Conservation (phyloP, 2,329 filamentous ascomycete genomes). For the Fusarium anguioides region DNA sequence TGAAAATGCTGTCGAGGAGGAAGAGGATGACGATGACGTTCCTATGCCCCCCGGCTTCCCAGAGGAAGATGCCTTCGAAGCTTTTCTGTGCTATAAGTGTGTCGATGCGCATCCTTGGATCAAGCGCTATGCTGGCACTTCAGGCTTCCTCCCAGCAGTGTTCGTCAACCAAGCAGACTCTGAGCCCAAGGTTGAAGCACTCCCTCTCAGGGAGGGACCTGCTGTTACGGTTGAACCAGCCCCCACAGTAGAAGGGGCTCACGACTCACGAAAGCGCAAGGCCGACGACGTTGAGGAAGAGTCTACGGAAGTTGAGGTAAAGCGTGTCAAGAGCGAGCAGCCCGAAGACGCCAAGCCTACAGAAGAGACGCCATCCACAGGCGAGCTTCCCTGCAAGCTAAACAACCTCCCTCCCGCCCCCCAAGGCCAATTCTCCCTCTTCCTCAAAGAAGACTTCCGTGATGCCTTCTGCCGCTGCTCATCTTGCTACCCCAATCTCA, state of each 20-base stretch:
- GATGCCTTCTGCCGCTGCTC: constrained; percentile 84
- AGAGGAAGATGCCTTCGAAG: constrained; percentile 86
- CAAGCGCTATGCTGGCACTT: constrained; percentile 82
- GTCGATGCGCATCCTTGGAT: constrained; percentile 91
- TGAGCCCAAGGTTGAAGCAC: not conserved
- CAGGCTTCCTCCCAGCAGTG: constrained; percentile 83
- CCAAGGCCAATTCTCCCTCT: constrained; percentile 77
- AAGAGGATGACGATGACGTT: constrained; percentile 66
- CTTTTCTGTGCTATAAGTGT: constrained; percentile 94
- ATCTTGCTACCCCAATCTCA: constrained; percentile 80
- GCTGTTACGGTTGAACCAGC: constrained; percentile 5
- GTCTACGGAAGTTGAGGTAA: constrained; percentile 53
- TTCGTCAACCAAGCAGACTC: constrained; percentile 54
- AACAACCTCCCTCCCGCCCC: constrained; percentile 67
- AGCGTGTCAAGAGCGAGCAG: constrained; percentile 63
- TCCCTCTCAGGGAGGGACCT: not conserved
- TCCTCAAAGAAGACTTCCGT: constrained; percentile 83
- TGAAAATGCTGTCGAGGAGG: constrained; percentile 42
- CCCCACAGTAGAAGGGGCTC: not conserved
- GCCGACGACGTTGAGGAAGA: constrained; percentile 63
- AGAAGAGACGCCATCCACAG: constrained; percentile 29
- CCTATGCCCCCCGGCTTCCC: constrained; percentile 89
- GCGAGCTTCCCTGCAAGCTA: constrained; percentile 66
- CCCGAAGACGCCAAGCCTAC: not conserved
- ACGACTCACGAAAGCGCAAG: constrained; percentile 72